Evolutionary conservation across 208 protist species (phyloP), one percentile per base, ranked within the genome.

Genomic region (Trypanosoma caninum): DNA sequence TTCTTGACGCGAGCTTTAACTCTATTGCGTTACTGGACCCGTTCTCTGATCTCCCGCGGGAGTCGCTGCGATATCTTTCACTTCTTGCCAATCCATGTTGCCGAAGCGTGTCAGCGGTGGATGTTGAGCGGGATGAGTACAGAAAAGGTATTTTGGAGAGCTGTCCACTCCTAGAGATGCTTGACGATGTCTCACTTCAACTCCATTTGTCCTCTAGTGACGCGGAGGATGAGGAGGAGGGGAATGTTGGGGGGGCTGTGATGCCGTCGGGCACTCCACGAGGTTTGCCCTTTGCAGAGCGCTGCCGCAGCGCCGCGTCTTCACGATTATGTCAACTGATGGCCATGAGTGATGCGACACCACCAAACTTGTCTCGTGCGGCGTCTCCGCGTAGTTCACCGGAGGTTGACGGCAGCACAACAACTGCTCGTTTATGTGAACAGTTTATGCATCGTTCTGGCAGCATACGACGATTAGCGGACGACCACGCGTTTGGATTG

Each of bases 1-100:
- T 82, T 68, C 30, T 94, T 1, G 84, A 94, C 57, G 72, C 72
- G 11, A 57, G 75, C 25, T 50, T 65, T 67, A 94, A 94, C 72
- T 14, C 35, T 57, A 56, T 94, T 31, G 51, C 38, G 7, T 33
- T 51, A 23, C 10, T 90, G 1, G 38, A 69, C 7, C 46, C 68
- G 41, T 27, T 52, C 31, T 30, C 67, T 38, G 80, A 89, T 57
- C 74, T 94, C 23, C 83, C 83, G 5, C 76, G 67, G 34, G 46
- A 40, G 3, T 65, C 65, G 2, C 59, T 91, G 38, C 70, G 72
- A 53, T 87, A 80, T 42, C 50, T 94, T 2, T 69, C 80, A 25
- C 66, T 94, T 20, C 47, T 58, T 1, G 65, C 69, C 40, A 91
- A 91, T 51, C 87, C 79, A 5, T 81, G 59, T 41, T 76, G 68